phyloP scores from a whole-genome alignment of 345 rosid species.

The Trapa incisa region DNA sequence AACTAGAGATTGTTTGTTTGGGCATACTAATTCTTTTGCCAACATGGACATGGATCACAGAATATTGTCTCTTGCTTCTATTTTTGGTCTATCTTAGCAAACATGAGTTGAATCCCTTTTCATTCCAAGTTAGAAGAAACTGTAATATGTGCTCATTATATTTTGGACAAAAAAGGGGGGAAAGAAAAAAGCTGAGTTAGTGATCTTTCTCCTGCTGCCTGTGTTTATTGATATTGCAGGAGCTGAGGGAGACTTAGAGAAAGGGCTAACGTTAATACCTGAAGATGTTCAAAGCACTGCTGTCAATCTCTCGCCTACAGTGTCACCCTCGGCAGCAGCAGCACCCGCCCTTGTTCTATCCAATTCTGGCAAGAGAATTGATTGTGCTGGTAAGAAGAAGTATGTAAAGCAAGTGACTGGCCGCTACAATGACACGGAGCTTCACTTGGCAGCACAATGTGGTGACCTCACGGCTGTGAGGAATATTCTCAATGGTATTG shows the following conservation, averaged over 20 bases:
- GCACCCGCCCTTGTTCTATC: constrained; percentile 78
- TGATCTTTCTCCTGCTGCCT: not conserved
- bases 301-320: constrained; percentile 45
- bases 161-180: too few species aligned
- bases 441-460: constrained; percentile 70
- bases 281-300: constrained; percentile 29
- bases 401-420: constrained; percentile 93
- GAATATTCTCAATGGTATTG: constrained; percentile 64
- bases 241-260: constrained; percentile 63
- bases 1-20: too few species aligned
- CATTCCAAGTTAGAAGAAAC: not conserved
- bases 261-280: constrained; percentile 22
- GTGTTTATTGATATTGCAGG: constrained; percentile 15
- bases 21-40: too few species aligned
- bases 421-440: constrained; percentile 80
- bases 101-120: not conserved
- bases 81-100: too few species aligned
- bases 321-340: constrained; percentile 68
- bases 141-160: too few species aligned
- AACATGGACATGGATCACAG: too few species aligned
- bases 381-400: constrained; percentile 82
- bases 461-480: constrained; percentile 64
- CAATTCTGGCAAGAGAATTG: constrained; percentile 77
- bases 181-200: not conserved
- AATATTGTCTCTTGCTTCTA: too few species aligned